A percentile compares a stretch with the other conserved stretches of the same genome.
Conservation (phyloP, 1,284 basidiomycete genomes). For the Xanthoconium separans region DNA sequence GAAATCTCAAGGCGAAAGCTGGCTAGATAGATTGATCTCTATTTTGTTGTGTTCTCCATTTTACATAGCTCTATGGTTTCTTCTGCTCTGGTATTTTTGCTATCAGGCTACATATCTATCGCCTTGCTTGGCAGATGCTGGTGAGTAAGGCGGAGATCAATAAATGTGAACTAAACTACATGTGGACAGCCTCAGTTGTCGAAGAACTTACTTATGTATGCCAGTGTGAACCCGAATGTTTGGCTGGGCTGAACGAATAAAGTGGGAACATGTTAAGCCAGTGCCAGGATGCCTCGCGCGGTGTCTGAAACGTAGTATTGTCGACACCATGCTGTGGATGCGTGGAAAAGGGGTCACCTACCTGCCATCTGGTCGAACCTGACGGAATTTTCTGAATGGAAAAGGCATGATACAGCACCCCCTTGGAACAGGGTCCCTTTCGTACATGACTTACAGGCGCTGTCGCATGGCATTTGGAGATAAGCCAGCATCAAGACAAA, state of each 20-base stretch:
- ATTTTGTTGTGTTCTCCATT: background rate
- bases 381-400: background rate
- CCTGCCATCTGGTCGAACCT: background rate
- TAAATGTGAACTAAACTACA: background rate
- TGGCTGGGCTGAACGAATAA: background rate
- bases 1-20: conserved; percentile 62
- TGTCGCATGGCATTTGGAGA: background rate
- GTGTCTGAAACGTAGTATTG: background rate
- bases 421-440: background rate
- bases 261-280: background rate
- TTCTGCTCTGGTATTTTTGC: background rate
- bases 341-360: background rate
- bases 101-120: background rate
- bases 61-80: background rate
- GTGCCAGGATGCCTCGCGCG: background rate
- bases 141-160: conserved; percentile 4
- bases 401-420: background rate
- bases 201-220: background rate
- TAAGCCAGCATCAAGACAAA: background rate
- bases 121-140: background rate
- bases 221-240: background rate
- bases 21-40: conserved; percentile 34
- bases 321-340: background rate
- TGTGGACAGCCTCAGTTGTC: background rate
- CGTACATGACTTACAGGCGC: background rate